These are phyloP conservation scores for Leccinum sublutescens DNA, from an alignment of 768 basidiomycete genomes.

Conservation along the genomic window DNA sequence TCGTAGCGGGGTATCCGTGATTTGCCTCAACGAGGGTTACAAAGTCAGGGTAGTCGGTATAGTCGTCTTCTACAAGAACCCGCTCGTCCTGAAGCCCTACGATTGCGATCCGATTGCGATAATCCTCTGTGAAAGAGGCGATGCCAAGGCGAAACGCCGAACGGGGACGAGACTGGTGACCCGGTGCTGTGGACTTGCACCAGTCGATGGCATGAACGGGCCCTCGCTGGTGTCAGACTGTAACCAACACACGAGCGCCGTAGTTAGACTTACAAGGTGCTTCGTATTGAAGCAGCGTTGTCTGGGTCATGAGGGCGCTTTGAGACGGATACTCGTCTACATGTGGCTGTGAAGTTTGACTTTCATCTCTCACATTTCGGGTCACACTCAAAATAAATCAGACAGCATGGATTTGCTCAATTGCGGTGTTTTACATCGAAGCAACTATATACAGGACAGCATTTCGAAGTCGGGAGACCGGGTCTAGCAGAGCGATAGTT, in stretches of 20 bases:
- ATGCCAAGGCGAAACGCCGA: conserved; percentile 84
- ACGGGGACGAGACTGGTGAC: conserved; percentile 68
- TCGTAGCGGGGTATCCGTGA: conserved; percentile 92
- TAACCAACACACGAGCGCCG: not conserved
- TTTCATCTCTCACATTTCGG: not conserved
- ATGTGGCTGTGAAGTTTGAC: conserved; percentile 25
- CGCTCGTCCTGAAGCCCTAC: conserved; percentile 81
- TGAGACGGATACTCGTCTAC: conserved; percentile 5
- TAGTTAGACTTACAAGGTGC: conserved; percentile 68
- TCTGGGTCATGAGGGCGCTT: conserved; percentile 55
- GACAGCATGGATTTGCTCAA: conserved; percentile 13
- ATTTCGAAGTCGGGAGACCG: conserved; percentile 20
- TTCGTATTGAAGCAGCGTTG: conserved; percentile 76
- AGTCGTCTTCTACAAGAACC: conserved; percentile 84
- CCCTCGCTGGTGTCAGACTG: conserved; percentile 48
- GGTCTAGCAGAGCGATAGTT: conserved; percentile 22
- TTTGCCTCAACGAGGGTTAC: conserved; percentile 78
- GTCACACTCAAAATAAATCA: not conserved
- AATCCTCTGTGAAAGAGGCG: conserved; percentile 83
- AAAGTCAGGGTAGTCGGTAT: conserved; percentile 82
- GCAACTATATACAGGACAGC: conserved; percentile 31
- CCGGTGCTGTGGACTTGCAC: conserved; percentile 79
- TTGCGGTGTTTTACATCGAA: conserved; percentile 27
- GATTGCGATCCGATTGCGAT: conserved; percentile 76
- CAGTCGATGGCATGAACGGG: conserved; percentile 85